Evolutionary conservation across 1,284 basidiomycete species (phyloP).

Genomic region (Melampsora americana): DNA sequence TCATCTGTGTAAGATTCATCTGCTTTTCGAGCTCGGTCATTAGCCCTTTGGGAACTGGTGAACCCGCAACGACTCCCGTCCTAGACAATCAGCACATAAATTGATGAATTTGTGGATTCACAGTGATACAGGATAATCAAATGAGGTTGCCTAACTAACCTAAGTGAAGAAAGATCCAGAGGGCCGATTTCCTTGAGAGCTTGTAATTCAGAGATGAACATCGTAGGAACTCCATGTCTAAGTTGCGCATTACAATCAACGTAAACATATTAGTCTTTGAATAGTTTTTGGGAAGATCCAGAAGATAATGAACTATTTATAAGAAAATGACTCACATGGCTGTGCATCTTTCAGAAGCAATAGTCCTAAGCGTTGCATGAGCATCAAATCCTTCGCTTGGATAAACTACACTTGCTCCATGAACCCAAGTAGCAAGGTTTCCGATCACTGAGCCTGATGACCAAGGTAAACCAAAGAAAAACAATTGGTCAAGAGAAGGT

Average conservation of each 20-base stretch:
- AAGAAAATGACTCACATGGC: neutral
- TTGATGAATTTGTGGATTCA: neutral
- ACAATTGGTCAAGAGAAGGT: neutral
- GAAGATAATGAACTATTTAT: neutral
- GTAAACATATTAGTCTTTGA: neutral
- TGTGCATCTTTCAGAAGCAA: constrained; percentile 10
- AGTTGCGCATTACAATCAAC: constrained; percentile 2
- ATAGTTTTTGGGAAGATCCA: neutral
- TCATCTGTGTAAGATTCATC: constrained; percentile 45
- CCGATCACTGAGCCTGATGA: constrained; percentile 16
- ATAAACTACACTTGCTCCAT: constrained; percentile 15
- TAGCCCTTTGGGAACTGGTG: constrained; percentile 40
- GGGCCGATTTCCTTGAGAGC: constrained; percentile 46
- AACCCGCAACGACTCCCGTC: constrained; percentile 45
- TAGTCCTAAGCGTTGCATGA: constrained; percentile 3
- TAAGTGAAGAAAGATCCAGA: constrained; percentile 20
- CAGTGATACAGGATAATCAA: neutral
- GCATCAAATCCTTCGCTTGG: constrained; percentile 29
- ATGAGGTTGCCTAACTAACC: constrained; percentile 10
- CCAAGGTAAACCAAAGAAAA: neutral
- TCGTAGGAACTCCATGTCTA: constrained; percentile 53
- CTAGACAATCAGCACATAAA: constrained; percentile 17
- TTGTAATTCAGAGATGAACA: constrained; percentile 50
- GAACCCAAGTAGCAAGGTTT: constrained; percentile 17
- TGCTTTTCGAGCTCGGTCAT: constrained; percentile 40